Evolutionary conservation across 2,329 filamentous ascomycete species (phyloP).

Genomic region (Colletotrichum sojae): DNA sequence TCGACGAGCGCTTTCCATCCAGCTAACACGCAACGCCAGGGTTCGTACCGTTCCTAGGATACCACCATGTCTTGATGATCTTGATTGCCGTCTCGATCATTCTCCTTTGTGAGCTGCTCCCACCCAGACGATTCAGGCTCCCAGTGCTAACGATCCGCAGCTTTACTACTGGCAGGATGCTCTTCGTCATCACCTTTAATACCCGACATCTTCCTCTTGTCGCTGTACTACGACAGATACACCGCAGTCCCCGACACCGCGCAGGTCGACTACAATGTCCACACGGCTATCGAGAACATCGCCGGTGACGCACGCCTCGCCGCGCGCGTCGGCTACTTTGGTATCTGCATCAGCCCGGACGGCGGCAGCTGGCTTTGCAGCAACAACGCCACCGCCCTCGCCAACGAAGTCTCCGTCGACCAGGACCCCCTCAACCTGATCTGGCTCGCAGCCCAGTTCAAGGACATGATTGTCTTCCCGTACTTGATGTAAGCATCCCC

Average conservation of each 20-base stretch:
- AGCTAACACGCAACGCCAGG: slow-evolving; percentile 55
- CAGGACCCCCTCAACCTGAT: slow-evolving; percentile 97
- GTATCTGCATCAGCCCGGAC: slow-evolving; percentile 94
- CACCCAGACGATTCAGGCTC: background rate
- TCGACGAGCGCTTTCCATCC: background rate
- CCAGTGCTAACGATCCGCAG: slow-evolving; percentile 60
- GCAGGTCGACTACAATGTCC: slow-evolving; percentile 91
- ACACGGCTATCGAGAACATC: slow-evolving; percentile 89
- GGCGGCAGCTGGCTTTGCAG: slow-evolving; percentile 94
- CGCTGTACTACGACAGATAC: slow-evolving; percentile 95
- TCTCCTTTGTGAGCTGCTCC: slow-evolving; percentile 81
- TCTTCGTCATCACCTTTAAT: slow-evolving; percentile 97
- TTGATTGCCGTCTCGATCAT: slow-evolving; percentile 95
- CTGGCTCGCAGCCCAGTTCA: slow-evolving; percentile 97
- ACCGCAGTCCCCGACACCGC: slow-evolving; percentile 84
- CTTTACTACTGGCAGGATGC: slow-evolving; percentile 92
- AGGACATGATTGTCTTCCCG: slow-evolving; percentile 98
- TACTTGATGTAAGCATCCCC: slow-evolving; percentile 83
- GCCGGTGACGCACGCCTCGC: slow-evolving; percentile 87
- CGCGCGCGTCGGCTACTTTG: slow-evolving; percentile 96
- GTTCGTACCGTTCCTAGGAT: slow-evolving; percentile 78
- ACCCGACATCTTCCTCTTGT: slow-evolving; percentile 96
- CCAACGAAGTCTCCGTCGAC: slow-evolving; percentile 89
- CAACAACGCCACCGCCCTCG: slow-evolving; percentile 95
- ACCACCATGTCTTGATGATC: slow-evolving; percentile 95